Evolutionary conservation across 2,329 filamentous ascomycete species (phyloP).

Genomic region (Sarocladium brachiariae): DNA sequence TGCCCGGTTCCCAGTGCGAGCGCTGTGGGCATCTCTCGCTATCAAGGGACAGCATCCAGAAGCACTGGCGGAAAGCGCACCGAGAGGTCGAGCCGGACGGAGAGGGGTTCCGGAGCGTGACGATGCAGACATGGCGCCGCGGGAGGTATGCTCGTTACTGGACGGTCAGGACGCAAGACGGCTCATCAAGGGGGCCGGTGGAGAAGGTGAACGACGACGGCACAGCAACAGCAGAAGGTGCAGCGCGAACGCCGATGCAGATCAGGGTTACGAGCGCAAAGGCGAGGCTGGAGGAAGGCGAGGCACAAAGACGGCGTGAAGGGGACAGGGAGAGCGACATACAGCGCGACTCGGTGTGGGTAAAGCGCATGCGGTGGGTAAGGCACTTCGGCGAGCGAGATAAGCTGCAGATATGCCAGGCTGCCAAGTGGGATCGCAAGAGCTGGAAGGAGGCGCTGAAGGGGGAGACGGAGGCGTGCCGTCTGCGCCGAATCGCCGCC

Average conservation of each 20-base stretch:
- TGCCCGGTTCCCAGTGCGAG: no score
- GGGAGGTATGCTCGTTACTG: background rate
- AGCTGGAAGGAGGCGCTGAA: no score
- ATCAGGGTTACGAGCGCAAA: background rate
- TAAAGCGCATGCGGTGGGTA: background rate
- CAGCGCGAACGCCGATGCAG: background rate
- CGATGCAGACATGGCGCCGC: background rate
- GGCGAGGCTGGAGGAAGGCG: background rate
- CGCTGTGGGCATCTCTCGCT: no score
- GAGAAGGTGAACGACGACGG: background rate
- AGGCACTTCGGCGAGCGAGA: conserved; percentile 1
- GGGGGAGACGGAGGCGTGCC: no score
- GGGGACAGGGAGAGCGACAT: background rate
- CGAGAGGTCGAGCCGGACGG: no score
- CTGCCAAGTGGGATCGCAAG: background rate
- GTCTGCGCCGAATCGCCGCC: no score
- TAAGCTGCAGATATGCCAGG: background rate
- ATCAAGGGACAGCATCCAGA: no score
- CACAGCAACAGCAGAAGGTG: background rate
- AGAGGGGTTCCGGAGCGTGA: background rate
- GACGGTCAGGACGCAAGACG: background rate
- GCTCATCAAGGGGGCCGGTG: background rate
- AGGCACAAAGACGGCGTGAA: background rate
- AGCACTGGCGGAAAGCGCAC: no score
- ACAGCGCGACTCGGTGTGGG: background rate